Base-by-base conservation (phyloP, 2,329 filamentous ascomycete genomes). In the Dissoconium aciculare region DNA sequence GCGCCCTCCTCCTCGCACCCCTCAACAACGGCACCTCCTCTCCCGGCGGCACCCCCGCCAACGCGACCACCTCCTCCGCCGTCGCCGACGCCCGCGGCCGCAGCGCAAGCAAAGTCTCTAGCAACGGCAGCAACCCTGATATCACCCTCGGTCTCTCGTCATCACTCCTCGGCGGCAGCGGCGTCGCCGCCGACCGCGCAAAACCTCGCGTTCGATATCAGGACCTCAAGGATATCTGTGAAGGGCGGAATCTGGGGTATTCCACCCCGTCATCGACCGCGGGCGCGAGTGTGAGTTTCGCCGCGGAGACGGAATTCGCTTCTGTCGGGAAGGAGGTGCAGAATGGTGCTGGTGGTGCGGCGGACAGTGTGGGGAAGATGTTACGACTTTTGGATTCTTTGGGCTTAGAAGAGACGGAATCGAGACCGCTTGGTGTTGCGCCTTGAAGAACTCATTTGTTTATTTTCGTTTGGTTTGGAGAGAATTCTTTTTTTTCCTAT, bases 151-250 rank as follows among this genome's bases (percentile, higher is more conserved):
- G n/a, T n/a, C n/a, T n/a, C n/a, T n/a, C n/a, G n/a, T n/a, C n/a
- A n/a, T n/a, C n/a, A n/a, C n/a, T n/a, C n/a, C n/a, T n/a, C n/a
- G 8, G 26, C 28, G n/a, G 27, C 11, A 11, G 27, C 27, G 8
- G 31, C 31, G 24, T 31, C 35, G 27, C 28, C 3, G 31, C 23
- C 27, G 19, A 23, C n/a, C 19, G 19, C 19, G 19, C 19, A n/a
- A 37, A 37, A 25, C 27, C 37, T 14, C 26, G 41, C 11, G 34
- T 37, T 4, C 31, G 35, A 12, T 36, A 37, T n/a, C 38, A 35
- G 17, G 40, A 44, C 30, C 28, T 44, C 15, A 33, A 40, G 15
- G 41, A 44, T 5, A 40, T 44, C 11, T 31, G 41, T 29, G 37
- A 42, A 3, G 41, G 41, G 1, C 41, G 40, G 24, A 29, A 38